Conservation (phyloP, 192 early-diverging fungal genomes). For the Rhizophagus clarus region DNA sequence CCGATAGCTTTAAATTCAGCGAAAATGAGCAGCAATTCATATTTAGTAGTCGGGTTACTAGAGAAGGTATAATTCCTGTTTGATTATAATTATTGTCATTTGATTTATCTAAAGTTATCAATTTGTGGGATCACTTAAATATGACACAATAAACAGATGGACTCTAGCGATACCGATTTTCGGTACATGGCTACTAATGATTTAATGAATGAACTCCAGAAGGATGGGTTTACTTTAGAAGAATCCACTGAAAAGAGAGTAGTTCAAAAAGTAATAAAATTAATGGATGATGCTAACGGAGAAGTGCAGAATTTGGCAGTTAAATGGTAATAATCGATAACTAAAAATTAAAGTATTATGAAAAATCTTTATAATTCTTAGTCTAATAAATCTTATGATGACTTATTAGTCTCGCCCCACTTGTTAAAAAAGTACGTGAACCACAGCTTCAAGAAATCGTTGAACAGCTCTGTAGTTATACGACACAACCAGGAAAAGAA, state of each 20-base stretch:
- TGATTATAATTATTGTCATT: background rate
- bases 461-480: constrained; percentile 65
- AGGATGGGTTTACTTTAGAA: constrained; percentile 58
- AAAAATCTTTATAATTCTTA: background rate
- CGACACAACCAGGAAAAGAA: constrained; percentile 61
- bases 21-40: background rate
- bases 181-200: constrained; percentile 87
- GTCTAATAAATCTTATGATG: background rate
- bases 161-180: constrained; percentile 74
- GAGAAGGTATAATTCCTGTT: constrained; percentile 3
- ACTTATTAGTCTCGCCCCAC: constrained; percentile 66
- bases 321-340: constrained; percentile 52
- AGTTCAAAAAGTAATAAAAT: constrained; percentile 48
- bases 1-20: background rate
- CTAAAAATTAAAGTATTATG: background rate
- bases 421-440: constrained; percentile 75
- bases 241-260: constrained; percentile 67
- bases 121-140: background rate
- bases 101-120: background rate
- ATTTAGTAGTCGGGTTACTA: constrained; percentile 3
- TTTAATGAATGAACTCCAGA: constrained; percentile 72
- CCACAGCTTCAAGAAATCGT: constrained; percentile 67
- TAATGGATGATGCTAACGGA: constrained; percentile 80
- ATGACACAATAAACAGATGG: constrained; percentile 46
- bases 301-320: constrained; percentile 85